A percentile compares a stretch with the other conserved stretches of the same genome.
phyloP scores from a whole-genome alignment of 192 early-diverging fungal species.

The Diversispora eburnea region DNA sequence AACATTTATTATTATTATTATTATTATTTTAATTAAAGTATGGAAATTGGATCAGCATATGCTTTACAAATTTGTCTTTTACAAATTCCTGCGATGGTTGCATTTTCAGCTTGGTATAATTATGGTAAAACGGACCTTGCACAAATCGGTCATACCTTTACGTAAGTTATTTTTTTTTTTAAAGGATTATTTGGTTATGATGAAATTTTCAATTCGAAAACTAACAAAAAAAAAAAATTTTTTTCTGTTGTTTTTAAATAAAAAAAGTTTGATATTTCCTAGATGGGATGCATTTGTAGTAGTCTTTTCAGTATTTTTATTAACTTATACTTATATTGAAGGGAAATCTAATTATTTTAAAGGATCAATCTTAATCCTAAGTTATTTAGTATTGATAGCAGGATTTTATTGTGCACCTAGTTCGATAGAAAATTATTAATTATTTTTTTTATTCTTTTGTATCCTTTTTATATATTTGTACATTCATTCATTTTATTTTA shows the following conservation, averaged over 20 bases:
- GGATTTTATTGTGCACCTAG: constrained; percentile 67
- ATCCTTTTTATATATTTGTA: too few species aligned
- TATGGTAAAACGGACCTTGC: neutral
- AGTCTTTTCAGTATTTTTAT: constrained; percentile 59
- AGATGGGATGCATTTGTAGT: constrained; percentile 45
- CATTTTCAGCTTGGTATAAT: constrained; percentile 58
- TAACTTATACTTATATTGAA: constrained; percentile 93
- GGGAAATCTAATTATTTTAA: constrained; percentile 98
- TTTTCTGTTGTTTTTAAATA: constrained; percentile 1
- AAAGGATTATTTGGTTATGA: neutral
- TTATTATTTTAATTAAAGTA: too few species aligned
- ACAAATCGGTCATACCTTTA: constrained; percentile 1
- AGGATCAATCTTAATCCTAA: constrained; percentile 81
- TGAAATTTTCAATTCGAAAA: neutral
- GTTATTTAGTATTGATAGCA: constrained; percentile 78
- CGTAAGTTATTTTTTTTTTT: constrained; percentile 8
- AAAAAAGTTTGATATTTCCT: constrained; percentile 39
- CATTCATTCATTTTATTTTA: too few species aligned
- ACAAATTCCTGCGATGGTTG: constrained; percentile 92
- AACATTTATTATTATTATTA: too few species aligned
- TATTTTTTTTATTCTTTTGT: neutral
- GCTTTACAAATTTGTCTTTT: constrained; percentile 91
- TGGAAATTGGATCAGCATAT: constrained; percentile 97
- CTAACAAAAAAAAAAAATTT: neutral
- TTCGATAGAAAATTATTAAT: neutral